These are phyloP conservation scores for Piper betle DNA, from an alignment of 164 flowering plant species.

Conservation along the genomic window DNA sequence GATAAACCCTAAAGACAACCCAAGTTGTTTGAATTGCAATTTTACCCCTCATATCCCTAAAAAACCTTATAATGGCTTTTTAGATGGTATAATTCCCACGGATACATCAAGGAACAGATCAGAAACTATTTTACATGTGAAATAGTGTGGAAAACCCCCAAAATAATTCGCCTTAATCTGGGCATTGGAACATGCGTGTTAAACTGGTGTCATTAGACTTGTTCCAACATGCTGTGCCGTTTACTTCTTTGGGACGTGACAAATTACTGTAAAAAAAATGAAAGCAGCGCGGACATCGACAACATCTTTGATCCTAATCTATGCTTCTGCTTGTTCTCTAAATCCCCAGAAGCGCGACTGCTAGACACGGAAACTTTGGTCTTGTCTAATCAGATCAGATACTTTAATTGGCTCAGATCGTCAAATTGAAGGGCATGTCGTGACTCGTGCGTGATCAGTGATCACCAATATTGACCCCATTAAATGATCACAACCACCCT, in stretches of 20 bases:
- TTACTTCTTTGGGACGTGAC: not conserved
- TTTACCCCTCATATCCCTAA: no score
- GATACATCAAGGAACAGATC: no score
- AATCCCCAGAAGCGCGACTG: not conserved
- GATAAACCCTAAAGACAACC: no score
- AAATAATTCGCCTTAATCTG: no score
- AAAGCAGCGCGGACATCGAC: not conserved
- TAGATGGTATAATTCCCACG: no score
- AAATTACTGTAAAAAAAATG: no score
- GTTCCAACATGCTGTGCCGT: no score
- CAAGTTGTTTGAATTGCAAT: no score
- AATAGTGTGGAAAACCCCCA: no score
- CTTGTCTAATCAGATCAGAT: constrained; percentile 1
- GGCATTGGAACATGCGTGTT: not conserved
- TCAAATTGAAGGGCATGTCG: constrained; percentile 1
- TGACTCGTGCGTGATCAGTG: not conserved
- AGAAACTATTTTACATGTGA: no score
- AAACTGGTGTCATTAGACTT: no score
- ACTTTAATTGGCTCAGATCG: not conserved
- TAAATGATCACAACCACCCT: not conserved
- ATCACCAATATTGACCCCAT: not conserved
- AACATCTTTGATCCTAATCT: not conserved
- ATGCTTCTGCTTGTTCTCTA: not conserved
- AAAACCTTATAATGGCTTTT: no score
- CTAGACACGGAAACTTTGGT: not conserved